Evolutionary conservation across 2,329 filamentous ascomycete genomes (phyloP).

Genomic region (Ophiostoma novo-ulmi): DNA sequence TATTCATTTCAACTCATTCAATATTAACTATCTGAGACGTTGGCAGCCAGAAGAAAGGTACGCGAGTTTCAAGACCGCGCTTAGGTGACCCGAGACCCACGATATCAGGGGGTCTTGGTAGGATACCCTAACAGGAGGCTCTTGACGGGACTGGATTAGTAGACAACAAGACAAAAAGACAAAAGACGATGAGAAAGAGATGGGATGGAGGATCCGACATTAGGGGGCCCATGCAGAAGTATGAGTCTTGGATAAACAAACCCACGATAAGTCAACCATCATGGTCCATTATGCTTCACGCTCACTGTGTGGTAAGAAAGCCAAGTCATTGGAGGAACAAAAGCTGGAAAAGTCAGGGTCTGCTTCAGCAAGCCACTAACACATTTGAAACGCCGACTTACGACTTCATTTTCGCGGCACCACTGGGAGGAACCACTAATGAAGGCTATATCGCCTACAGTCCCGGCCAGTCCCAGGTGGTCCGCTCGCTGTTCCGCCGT

Average conservation of each 20-base stretch:
- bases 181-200: not conserved
- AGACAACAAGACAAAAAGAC: too few species aligned
- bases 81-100: not conserved
- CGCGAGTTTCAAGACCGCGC: constrained; percentile 10
- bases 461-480: constrained; percentile 49
- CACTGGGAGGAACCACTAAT: not conserved
- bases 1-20: not conserved
- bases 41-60: constrained; percentile 7
- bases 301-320: not conserved
- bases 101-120: not conserved
- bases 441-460: not conserved
- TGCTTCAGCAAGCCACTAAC: not conserved
- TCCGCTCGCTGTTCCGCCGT: constrained; percentile 46
- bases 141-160: not conserved
- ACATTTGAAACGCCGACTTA: constrained; percentile 5
- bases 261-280: not conserved
- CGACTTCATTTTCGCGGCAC: not conserved
- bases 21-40: not conserved
- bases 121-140: not conserved
- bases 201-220: not conserved
- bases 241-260: not conserved
- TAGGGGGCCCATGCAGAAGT: not conserved
- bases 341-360: not conserved
- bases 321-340: not conserved
- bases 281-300: not conserved